These are phyloP conservation scores for Neofusicoccum umdonicola DNA, from an alignment of 2,329 filamentous ascomycete species.

Conservation along the genomic window DNA sequence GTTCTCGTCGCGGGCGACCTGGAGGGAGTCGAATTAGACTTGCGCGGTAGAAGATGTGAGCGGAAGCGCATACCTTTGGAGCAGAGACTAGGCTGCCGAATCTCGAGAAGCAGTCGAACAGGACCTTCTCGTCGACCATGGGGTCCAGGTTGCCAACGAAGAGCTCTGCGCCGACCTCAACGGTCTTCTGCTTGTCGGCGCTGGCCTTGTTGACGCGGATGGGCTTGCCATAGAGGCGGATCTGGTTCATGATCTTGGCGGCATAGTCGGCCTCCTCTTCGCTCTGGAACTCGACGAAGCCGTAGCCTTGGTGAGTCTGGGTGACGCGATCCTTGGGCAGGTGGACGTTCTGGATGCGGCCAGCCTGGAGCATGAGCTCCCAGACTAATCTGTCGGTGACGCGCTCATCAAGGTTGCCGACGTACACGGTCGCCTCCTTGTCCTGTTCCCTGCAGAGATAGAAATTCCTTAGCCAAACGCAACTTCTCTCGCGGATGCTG, in stretches of 20 bases:
- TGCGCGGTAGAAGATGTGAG: background rate
- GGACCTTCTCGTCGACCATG: constrained; percentile 91
- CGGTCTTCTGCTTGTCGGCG: constrained; percentile 90
- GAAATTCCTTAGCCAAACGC: background rate
- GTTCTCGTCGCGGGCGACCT: constrained; percentile 78
- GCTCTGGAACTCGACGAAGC: constrained; percentile 96
- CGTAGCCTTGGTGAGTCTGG: constrained; percentile 94
- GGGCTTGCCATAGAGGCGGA: constrained; percentile 88
- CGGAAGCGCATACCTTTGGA: constrained; percentile 66
- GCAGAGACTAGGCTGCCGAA: constrained; percentile 82
- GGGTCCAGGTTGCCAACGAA: constrained; percentile 95
- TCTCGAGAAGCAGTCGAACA: constrained; percentile 91
- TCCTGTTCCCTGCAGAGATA: constrained; percentile 66
- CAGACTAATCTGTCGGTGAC: constrained; percentile 86
- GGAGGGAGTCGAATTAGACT: background rate
- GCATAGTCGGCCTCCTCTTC: constrained; percentile 97
- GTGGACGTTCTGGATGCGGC: constrained; percentile 96
- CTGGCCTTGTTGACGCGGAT: constrained; percentile 93
- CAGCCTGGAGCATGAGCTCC: constrained; percentile 98
- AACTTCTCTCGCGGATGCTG: background rate
- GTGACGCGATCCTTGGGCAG: constrained; percentile 97
- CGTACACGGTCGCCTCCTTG: constrained; percentile 96
- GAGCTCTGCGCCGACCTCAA: constrained; percentile 93
- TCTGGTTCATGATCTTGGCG: constrained; percentile 92
- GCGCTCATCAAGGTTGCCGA: constrained; percentile 97